Conservation (phyloP, 2,329 filamentous ascomycete genomes). For the Aaosphaeria pasadenensis region DNA sequence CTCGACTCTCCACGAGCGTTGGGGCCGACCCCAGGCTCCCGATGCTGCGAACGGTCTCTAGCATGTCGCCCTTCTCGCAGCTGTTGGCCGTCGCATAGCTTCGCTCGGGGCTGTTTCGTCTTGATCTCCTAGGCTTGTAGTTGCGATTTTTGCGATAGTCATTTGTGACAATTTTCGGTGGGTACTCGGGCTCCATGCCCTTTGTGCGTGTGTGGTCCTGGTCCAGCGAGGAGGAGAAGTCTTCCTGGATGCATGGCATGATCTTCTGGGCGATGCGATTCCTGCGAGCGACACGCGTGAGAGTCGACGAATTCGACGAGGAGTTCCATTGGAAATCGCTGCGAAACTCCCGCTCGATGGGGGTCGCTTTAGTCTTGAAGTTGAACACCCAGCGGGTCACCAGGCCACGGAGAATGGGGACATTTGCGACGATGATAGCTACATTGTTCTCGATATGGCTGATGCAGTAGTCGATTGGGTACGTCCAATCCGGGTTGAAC, state of each 20-base stretch:
- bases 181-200: constrained; percentile 14
- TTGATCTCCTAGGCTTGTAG: constrained; percentile 21
- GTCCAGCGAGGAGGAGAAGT: constrained; percentile 34
- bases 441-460: constrained; percentile 42
- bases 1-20: constrained; percentile 27
- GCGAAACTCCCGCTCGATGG: constrained; percentile 28
- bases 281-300: constrained; percentile 18
- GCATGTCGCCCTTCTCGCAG: constrained; percentile 31
- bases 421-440: constrained; percentile 40
- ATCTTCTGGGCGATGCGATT: constrained; percentile 28
- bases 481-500: constrained; percentile 40
- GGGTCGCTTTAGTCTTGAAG: constrained; percentile 32
- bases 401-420: constrained; percentile 40
- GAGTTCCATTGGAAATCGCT: constrained; percentile 25
- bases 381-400: constrained; percentile 41
- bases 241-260: constrained; percentile 33
- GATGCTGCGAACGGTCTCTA: constrained; percentile 31
- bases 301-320: constrained; percentile 21
- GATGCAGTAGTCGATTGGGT: constrained; percentile 40
- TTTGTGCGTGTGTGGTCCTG: constrained; percentile 5
- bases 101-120: constrained; percentile 24
- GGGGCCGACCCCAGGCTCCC: constrained; percentile 30
- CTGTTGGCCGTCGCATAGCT: constrained; percentile 20
- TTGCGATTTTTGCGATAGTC: constrained; percentile 22
- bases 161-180: constrained; percentile 16